Evolutionary conservation across 345 rosid species (phyloP), one percentile per base, ranked within the genome.

Genomic region (Zanthoxylum bungeanum): DNA sequence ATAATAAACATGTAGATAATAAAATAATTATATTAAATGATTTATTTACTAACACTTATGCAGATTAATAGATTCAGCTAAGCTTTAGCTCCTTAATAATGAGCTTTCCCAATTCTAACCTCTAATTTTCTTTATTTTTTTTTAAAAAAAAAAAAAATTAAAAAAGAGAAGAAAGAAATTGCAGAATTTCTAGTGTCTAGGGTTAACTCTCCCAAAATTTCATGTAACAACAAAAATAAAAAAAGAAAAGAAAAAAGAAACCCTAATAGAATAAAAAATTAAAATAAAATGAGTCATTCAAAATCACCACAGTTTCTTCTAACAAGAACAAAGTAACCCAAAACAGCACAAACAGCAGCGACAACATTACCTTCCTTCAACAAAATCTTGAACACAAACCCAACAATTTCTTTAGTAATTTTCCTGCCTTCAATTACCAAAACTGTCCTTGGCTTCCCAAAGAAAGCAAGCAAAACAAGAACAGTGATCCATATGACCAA

Each of bases 311-410:
- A 77, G 76, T 85, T 88, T 80, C 84, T 88, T 77, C 90, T 86
- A 53, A 92, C 82, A 37, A 95, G 88, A 31, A 85, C 79, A 64
- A 92, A 85, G 76, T 92, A 94, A 4, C 97, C 96, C 65, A 88
- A 68, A 71, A 92, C 80, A 70, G 97, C 97, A 81, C 94, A 89
- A 69, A 86, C 79, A n/a, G 88, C 95, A 66, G 92, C 97, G 69
- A 94, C 97, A 70, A 57, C 49, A 68, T 89, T 92, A 31, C 96
- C 97, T 83, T 94, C 98, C 77, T 84, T 88, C 73, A 94, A 75
- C 84, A 92, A 72, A 74, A 84, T 85, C 76, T 85, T 86, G 73
- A 88, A 78, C 74, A 85, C 84, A 77, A 73, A 83, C 73, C 89
- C 89, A 55, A 85, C 65, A 64, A 94, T 87, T 77, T 94, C 98